These are phyloP conservation scores for Teunomyces kruisii DNA, from an alignment of 805 yeast genomes.

Conservation along the genomic window DNA sequence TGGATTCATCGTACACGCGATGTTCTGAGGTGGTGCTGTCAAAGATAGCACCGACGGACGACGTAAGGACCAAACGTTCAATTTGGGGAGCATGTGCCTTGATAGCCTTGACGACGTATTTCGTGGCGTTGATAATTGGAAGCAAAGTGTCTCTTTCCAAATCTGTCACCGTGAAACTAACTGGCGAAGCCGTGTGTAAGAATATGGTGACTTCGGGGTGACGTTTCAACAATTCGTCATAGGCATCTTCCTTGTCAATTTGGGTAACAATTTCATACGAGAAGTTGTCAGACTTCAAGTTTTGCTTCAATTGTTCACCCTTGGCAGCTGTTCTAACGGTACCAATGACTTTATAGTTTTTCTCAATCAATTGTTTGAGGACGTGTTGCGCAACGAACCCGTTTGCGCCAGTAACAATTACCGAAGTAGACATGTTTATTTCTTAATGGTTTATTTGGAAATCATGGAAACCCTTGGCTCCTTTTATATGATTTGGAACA, in stretches of 20 bases:
- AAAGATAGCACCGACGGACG: conserved; percentile 55
- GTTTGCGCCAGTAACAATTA: conserved; percentile 52
- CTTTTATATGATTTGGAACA: too few species aligned
- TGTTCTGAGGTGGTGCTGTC: conserved; percentile 17
- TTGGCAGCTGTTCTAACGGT: conserved; percentile 42
- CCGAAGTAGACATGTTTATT: background rate
- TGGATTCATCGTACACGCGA: conserved; percentile 10
- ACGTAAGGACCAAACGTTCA: conserved; percentile 44
- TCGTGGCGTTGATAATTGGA: conserved; percentile 59
- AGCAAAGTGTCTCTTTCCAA: conserved; percentile 50
- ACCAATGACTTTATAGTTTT: conserved; percentile 48
- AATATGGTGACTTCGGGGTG: conserved; percentile 54
- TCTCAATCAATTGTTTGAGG: conserved; percentile 37
- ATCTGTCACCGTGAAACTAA: conserved; percentile 42
- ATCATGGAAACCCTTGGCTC: too few species aligned
- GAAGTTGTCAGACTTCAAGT: conserved; percentile 23
- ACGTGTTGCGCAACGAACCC: conserved; percentile 55
- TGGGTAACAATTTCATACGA: conserved; percentile 47
- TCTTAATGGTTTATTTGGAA: too few species aligned
- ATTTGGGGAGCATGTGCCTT: conserved; percentile 41
- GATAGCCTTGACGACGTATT: conserved; percentile 50
- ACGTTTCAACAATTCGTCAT: conserved; percentile 43
- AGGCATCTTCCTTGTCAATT: conserved; percentile 45
- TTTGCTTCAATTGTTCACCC: conserved; percentile 16
- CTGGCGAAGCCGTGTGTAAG: conserved; percentile 63